A percentile compares a stretch with the other conserved stretches of the same genome.
These are phyloP conservation scores for Penicillium sp. DNA, from an alignment of 2,329 filamentous ascomycete genomes.

Conservation along the genomic window DNA sequence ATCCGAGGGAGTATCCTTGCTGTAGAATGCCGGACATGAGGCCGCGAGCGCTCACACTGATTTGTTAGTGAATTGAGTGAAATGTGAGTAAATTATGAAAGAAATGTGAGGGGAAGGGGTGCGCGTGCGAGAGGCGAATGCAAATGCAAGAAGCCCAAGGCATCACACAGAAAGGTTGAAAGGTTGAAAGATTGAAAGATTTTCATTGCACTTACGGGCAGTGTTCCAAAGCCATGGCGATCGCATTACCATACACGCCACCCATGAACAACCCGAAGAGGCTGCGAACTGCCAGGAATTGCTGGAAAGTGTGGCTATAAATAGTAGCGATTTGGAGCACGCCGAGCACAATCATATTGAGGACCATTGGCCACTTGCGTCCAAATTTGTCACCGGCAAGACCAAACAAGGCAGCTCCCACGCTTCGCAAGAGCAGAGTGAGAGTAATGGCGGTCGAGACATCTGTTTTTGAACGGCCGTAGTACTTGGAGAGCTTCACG, in stretches of 20 bases:
- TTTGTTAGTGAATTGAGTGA: too few relatives aligned
- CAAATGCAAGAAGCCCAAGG: too few relatives aligned
- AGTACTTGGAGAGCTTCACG: conserved; percentile 57
- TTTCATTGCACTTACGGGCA: conserved; percentile 50
- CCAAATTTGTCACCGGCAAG: conserved; percentile 70
- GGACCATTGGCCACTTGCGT: conserved; percentile 69
- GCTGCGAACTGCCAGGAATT: conserved; percentile 65
- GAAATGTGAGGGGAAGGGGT: too few relatives aligned
- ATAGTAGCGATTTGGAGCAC: conserved; percentile 68
- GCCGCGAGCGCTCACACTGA: conserved; percentile 55
- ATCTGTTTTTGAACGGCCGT: conserved; percentile 53
- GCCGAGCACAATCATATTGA: conserved; percentile 66
- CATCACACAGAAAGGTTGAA: too few relatives aligned
- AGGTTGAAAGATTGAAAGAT: too few relatives aligned
- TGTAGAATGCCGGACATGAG: conserved; percentile 75
- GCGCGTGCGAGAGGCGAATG: too few relatives aligned
- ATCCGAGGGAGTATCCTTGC: conserved; percentile 72
- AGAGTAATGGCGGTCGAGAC: conserved; percentile 57
- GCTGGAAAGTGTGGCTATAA: conserved; percentile 60
- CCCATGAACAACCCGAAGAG: conserved; percentile 74
- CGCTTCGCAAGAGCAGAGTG: conserved; percentile 62
- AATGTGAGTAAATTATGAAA: too few relatives aligned
- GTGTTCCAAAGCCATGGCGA: conserved; percentile 69
- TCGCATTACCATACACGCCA: conserved; percentile 69
- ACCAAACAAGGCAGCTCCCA: conserved; percentile 69